Percentiles rank a stretch among this genome's conserved stretches.
Conservation (phyloP, 2,329 filamentous ascomycete species). For the Diplodia mutila region DNA sequence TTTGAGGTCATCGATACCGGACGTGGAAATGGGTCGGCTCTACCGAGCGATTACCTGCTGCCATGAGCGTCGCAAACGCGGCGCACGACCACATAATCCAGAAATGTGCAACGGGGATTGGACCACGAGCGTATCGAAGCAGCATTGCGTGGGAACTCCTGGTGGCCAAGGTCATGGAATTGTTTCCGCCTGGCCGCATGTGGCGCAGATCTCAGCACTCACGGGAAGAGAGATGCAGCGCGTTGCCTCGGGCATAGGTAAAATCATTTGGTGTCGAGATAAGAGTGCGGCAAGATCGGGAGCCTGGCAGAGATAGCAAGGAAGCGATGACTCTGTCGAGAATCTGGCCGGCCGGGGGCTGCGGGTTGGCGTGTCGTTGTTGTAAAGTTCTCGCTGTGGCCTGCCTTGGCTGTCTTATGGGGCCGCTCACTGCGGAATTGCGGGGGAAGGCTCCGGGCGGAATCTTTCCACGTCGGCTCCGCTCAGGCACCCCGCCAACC, state of each 20-base stretch:
- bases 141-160: neutral
- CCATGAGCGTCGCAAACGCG: neutral
- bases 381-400: slow-evolving; percentile 11
- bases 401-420: neutral
- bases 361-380: slow-evolving; percentile 7
- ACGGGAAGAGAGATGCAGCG: neutral
- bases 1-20: neutral
- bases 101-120: neutral
- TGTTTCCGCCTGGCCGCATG: slow-evolving; percentile 14
- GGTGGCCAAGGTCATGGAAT: neutral
- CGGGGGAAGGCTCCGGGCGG: neutral
- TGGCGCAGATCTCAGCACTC: neutral
- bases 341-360: neutral
- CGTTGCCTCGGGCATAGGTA: neutral
- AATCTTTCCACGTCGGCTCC: neutral
- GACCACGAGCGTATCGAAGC: neutral
- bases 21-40: neutral
- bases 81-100: neutral
- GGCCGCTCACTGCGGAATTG: neutral
- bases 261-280: slow-evolving; percentile 2
- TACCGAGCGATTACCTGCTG: neutral
- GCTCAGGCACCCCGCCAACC: neutral
- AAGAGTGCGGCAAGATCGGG: neutral
- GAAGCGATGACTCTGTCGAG: neutral
- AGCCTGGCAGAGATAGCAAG: slow-evolving; percentile 1